Evolutionary conservation across 2,329 filamentous ascomycete genomes (phyloP), one percentile per base, ranked within the genome.

Genomic region (Phialophora verrucosa): DNA sequence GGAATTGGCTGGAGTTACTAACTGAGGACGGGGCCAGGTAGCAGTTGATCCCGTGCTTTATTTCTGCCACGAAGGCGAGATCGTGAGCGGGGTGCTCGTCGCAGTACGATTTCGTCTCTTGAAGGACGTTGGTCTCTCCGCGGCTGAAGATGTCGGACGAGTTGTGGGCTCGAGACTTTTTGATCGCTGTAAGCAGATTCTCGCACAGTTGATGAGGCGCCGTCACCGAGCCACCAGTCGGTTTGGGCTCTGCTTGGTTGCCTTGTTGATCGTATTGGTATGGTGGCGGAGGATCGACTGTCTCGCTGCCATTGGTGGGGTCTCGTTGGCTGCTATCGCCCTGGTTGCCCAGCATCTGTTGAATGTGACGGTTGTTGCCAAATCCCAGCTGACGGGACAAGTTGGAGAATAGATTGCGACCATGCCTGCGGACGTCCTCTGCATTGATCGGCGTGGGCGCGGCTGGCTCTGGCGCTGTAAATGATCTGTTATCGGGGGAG

Each of bases 41-140:
- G 42, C 96, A 84, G 66, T 90, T 89, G 78, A 93, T 89, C 3
- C 89, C 87, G 57, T 88, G 88, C 2, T 87, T 85, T 3, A 91
- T 86, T 54, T 91, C 88, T 4, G 89, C 90, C 12, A 88, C 84
- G 73, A 90, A 89, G 17, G 82, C 82, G 11, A 97, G 87, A 77
- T 96, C 88, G 64, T 93, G 87, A 0, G 87, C 88, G 1, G 90
- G 87, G 27, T 83, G 89, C 71, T 87, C 85, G 79, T 97, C 93
- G 77, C 93, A 97, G 79, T 97, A 97, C 0, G 91, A 90, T 47
- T 89, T 87, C 72, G 92, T 90, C 77, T 97, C 93, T 74, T 90
- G 90, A 71, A 97, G 88, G 59, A 89, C 81, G 68, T 87, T 89
- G 42, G 90, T 89, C 61, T 87, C 81, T 0, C 92, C 92, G 25